Evolutionary conservation across 306 rosid species (phyloP), one percentile per base, ranked within the genome.

Genomic region (Benincasa hispida): DNA sequence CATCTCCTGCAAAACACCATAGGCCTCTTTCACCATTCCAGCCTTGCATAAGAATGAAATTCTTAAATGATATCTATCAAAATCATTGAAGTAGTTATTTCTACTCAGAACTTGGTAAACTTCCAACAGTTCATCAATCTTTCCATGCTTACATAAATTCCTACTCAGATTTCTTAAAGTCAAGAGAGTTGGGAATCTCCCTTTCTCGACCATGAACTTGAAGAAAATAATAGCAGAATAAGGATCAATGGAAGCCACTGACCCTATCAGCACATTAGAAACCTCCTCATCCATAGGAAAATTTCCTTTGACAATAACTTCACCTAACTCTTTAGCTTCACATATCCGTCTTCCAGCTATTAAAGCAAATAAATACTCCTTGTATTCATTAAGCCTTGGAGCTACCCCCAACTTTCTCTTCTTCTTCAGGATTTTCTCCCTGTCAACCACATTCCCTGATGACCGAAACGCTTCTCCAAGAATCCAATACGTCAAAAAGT

Each of bases 391-490:
- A 25, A 48, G 82, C 75, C 99, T 89, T 0, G 96, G 97, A 69
- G 99, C 93, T 69, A 90, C 99, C 51, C 99, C 97, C 9, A 87
- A 85, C 83, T 89, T 94, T 85, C 97, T 90, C 87, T 94, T 94
- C 92, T 82, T 91, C 85, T 91, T 94, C 89, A 91, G 81, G 78
- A 89, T 88, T 83, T 81, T 87, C 74, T 86, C 89, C 75, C 84
- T 87, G 42, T 85, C 95, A 80, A 79, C 89, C 81, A 90, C 89
- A 78, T 72, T 76, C 60, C 88, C 85, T 68, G 78, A 72, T 37
- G 78, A 78, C 48, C 80, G 86, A 78, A 88, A 85, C 3, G 84
- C 91, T 32, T 86, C 83, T 0, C 94, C 88, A 19, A 93, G 89
- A 87, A 90, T 84, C 88, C 94, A 84, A 28, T 93, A 93, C 3